These are phyloP conservation scores for Adenanthera pavonina DNA, from an alignment of 306 rosid genomes.

Conservation along the genomic window DNA sequence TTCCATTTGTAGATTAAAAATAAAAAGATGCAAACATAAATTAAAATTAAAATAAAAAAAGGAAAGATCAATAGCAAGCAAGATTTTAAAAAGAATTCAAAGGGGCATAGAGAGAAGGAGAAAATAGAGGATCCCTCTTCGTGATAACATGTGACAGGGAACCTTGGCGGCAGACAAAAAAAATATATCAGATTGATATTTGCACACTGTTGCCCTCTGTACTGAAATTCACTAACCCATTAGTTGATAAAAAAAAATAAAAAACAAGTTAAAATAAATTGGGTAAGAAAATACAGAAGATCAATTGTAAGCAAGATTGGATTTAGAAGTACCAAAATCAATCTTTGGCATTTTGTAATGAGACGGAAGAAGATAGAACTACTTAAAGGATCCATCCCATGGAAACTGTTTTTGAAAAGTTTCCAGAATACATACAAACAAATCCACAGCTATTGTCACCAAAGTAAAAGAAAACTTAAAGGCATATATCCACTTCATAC, in stretches of 20 bases:
- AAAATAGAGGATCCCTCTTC: not conserved
- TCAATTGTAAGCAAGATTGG: not conserved
- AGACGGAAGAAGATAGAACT: not conserved
- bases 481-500: conserved; percentile 17
- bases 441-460: conserved; percentile 1
- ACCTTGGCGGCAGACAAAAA: not conserved
- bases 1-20: not conserved
- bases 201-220: not conserved
- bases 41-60: not conserved
- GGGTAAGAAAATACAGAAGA: not conserved
- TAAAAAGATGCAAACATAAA: not conserved
- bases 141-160: not conserved
- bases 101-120: not conserved
- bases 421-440: not conserved
- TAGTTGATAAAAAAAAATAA: not conserved
- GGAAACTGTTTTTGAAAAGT: not conserved
- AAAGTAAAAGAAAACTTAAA: not conserved
- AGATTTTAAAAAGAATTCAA: not conserved
- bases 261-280: not conserved
- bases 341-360: not conserved
- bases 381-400: not conserved
- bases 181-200: not conserved
- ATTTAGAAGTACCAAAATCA: not conserved
- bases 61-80: not conserved
- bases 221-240: not conserved